These are phyloP conservation scores for Nicotiana tomentosiformis DNA, from an alignment of 257 asterid species.

Conservation along the genomic window DNA sequence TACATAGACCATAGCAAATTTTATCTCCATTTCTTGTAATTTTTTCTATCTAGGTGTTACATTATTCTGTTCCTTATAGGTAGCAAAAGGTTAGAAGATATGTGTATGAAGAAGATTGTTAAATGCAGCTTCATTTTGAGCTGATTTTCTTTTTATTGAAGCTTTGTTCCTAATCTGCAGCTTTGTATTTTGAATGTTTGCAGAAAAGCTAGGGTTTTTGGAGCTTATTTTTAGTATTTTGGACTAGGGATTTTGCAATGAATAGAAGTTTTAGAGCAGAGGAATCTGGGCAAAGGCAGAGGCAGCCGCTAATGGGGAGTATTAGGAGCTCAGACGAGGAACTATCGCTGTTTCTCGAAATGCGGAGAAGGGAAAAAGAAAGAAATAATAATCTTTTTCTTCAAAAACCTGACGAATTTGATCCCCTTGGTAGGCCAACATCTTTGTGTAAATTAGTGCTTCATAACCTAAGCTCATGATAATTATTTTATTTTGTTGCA, in stretches of 20 bases:
- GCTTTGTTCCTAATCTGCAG: slow-evolving; percentile 22
- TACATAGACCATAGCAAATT: not conserved
- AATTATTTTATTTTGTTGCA: not conserved
- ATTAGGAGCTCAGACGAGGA: slow-evolving; percentile 75
- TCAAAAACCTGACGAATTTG: slow-evolving; percentile 72
- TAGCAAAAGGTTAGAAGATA: not conserved
- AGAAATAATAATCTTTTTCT: slow-evolving; percentile 58
- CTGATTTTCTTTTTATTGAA: slow-evolving; percentile 19
- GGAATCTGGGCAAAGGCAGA: slow-evolving; percentile 34
- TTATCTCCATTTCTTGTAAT: not conserved
- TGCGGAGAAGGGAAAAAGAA: slow-evolving; percentile 85
- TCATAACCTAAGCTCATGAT: not conserved
- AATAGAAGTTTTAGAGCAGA: slow-evolving; percentile 74
- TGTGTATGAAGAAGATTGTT: not conserved
- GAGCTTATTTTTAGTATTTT: slow-evolving; percentile 7
- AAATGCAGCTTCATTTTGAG: slow-evolving; percentile 33
- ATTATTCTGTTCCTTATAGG: not conserved
- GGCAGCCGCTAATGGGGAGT: slow-evolving; percentile 35
- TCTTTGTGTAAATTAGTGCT: not conserved
- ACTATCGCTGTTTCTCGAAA: slow-evolving; percentile 80
- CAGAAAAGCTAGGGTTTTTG: slow-evolving; percentile 29
- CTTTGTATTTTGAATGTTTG: slow-evolving; percentile 10
- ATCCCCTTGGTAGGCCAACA: slow-evolving; percentile 50
- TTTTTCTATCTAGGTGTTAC: not conserved
- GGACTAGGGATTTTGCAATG: slow-evolving; percentile 27